Conservation (phyloP, 305 asterid species). For the Rubia occidens region DNA sequence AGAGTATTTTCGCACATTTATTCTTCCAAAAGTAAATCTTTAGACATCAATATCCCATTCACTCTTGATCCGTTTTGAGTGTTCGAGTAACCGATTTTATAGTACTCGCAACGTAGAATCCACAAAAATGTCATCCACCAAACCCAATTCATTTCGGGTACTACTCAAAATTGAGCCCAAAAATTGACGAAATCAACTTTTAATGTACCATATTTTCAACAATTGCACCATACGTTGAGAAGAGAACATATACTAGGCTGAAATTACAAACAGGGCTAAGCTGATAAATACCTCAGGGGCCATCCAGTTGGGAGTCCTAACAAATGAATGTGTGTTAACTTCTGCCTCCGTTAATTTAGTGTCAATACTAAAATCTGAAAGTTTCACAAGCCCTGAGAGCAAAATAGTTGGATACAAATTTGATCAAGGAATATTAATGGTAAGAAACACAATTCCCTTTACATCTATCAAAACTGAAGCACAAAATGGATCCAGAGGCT, state of each 20-base stretch:
- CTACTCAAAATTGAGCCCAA: too few species aligned
- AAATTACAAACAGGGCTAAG: not conserved
- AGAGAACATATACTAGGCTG: not conserved
- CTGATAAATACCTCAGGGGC: slow-evolving; percentile 79
- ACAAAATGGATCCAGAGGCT: slow-evolving; percentile 11
- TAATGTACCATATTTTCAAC: too few species aligned
- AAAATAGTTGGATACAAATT: slow-evolving; percentile 13
- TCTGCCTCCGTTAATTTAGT: slow-evolving; percentile 91
- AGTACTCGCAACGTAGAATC: too few species aligned
- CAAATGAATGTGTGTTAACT: slow-evolving; percentile 88
- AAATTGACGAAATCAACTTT: too few species aligned
- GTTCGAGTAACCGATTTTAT: too few species aligned
- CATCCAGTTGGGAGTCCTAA: slow-evolving; percentile 99
- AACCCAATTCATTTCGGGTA: too few species aligned
- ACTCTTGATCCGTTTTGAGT: too few species aligned
- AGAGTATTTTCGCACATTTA: too few species aligned
- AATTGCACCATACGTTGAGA: not conserved
- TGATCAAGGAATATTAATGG: not conserved
- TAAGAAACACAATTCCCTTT: not conserved
- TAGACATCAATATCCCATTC: too few species aligned
- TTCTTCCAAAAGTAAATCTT: too few species aligned
- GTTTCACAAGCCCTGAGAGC: slow-evolving; percentile 97
- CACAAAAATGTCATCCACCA: too few species aligned
- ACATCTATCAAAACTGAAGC: not conserved
- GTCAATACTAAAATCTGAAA: slow-evolving; percentile 98